Evolutionary conservation across 495 filamentous ascomycete genomes (phyloP), one percentile per base, ranked within the genome.

Genomic region (Rhizodiscina lignyota): DNA sequence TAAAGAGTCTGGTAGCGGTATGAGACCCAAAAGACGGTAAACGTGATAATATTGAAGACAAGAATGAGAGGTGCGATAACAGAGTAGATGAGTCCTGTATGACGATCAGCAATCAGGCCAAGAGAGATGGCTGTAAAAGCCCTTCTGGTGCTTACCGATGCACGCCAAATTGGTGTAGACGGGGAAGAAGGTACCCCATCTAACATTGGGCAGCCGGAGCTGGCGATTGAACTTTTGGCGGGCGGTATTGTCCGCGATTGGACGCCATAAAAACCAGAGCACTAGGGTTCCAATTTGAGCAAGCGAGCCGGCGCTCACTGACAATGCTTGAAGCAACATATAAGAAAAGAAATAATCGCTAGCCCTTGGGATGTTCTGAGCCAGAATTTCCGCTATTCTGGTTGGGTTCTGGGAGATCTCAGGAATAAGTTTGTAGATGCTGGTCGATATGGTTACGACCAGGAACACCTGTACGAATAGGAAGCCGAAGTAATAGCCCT

Each of bases 341-440:
- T 97, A 97, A 3, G 82, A 84, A 62, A 94, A 96, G 62, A 96
- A 97, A 57, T 94, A 96, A 51, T 94, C 92, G 41, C 82, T 77
- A 2, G 86, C 82, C 55, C 75, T 78, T 26, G 89, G 89, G 24
- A 97, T 65, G 44, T 87, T 87, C 20, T 62, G 50, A 2, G 87
- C 89, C 36, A 97, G 55, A n/a, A 83, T 61, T 18, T 72, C 51
- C 0, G 69, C 62, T 43, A 64, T 63, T 12, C 60, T 54, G 23
- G 48, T 42, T 2, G 55, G 58, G 39, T 83, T 58, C 10, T 70
- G 59, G n/a, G 71, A 52, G 5, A 85, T 55, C 5, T 68, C 54
- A 27, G 74, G 52, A 33, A 94, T 60, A 23, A 76, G 75, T 16
- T 70, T 61, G 23, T 80, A 67, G n/a, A 72, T 60, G 52, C 83